Percentiles rank a stretch among this genome's conserved stretches.
Conservation (phyloP, 2,329 filamentous ascomycete species). For the Dendrostoma leiphaemia region DNA sequence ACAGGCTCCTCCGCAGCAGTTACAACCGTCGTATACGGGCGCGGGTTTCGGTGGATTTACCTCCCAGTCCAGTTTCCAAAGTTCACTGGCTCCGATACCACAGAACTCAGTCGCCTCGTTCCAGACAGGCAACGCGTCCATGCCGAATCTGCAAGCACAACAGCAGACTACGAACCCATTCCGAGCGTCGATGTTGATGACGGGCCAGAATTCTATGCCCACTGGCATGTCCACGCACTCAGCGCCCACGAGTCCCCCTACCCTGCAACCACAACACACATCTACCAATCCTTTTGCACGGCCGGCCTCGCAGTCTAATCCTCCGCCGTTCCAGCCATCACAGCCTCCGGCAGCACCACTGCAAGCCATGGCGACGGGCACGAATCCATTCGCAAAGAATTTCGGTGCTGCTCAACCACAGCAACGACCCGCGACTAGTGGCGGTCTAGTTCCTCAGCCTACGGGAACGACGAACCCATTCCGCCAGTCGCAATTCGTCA, state of each 20-base stretch:
- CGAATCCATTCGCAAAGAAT: slow-evolving; percentile 58
- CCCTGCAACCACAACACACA: slow-evolving; percentile 46
- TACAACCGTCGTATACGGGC: slow-evolving; percentile 58
- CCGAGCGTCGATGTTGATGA: slow-evolving; percentile 80
- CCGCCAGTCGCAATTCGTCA: slow-evolving; percentile 85
- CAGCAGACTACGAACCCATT: slow-evolving; percentile 85
- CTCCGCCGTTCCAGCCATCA: slow-evolving; percentile 41
- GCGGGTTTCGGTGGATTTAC: slow-evolving; percentile 83
- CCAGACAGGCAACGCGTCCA: slow-evolving; percentile 39
- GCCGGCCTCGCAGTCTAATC: slow-evolving; percentile 42
- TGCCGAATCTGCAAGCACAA: slow-evolving; percentile 44
- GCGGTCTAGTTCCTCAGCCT: slow-evolving; percentile 65
- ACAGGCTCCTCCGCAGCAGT: slow-evolving; percentile 31
- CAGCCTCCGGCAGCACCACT: slow-evolving; percentile 40
- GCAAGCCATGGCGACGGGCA: slow-evolving; percentile 51
- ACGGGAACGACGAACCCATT: slow-evolving; percentile 95
- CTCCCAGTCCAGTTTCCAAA: slow-evolving; percentile 58
- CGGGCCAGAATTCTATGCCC: slow-evolving; percentile 37
- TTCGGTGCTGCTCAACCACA: slow-evolving; percentile 33
- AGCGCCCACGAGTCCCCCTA: slow-evolving; percentile 38
- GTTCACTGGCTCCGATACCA: slow-evolving; percentile 53
- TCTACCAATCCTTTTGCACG: slow-evolving; percentile 89
- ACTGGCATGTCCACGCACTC: slow-evolving; percentile 42
- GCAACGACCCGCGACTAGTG: slow-evolving; percentile 41
- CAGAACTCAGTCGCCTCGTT: slow-evolving; percentile 55